Conservation (phyloP, 192 early-diverging fungal species). For the Allomyces macrogynus region DNA sequence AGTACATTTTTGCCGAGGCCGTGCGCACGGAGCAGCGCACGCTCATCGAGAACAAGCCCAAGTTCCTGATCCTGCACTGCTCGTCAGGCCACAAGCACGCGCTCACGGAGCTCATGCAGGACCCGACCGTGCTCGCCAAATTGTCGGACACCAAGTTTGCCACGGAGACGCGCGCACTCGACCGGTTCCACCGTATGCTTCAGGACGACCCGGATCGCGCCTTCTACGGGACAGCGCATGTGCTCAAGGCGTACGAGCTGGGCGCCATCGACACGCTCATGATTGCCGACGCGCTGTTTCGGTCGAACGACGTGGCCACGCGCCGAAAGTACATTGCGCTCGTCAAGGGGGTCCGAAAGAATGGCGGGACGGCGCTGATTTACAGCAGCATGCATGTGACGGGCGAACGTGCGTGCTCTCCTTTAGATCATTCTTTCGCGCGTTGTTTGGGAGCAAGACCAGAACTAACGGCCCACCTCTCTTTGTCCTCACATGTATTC, state of each 20-base stretch:
- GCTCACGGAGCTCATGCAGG: conserved; percentile 79
- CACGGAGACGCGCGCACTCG: conserved; percentile 56
- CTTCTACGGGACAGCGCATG: conserved; percentile 80
- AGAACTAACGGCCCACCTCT: not conserved
- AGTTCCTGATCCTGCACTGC: conserved; percentile 76
- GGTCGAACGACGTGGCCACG: conserved; percentile 65
- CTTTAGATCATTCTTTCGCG: not conserved
- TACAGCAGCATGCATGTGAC: conserved; percentile 87
- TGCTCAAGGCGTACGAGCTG: conserved; percentile 58
- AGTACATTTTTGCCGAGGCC: conserved; percentile 69
- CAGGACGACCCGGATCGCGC: conserved; percentile 73
- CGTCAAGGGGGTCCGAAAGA: conserved; percentile 56
- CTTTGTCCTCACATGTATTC: not conserved
- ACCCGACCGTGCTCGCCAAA: conserved; percentile 51
- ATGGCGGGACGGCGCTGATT: conserved; percentile 59
- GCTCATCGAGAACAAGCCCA: conserved; percentile 64
- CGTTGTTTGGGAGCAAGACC: not conserved
- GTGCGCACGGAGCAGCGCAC: conserved; percentile 54
- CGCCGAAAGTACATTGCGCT: conserved; percentile 68
- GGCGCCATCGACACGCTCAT: conserved; percentile 74
- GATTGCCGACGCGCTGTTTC: conserved; percentile 82
- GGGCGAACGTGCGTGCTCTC: conserved; percentile 59
- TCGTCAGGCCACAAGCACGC: conserved; percentile 94
- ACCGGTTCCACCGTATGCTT: conserved; percentile 77
- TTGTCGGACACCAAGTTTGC: conserved; percentile 84